A percentile compares a stretch with the other conserved stretches of the same genome.
These are phyloP conservation scores for Mollisia scopiformis DNA, from an alignment of 2,329 filamentous ascomycete species.

Conservation along the genomic window DNA sequence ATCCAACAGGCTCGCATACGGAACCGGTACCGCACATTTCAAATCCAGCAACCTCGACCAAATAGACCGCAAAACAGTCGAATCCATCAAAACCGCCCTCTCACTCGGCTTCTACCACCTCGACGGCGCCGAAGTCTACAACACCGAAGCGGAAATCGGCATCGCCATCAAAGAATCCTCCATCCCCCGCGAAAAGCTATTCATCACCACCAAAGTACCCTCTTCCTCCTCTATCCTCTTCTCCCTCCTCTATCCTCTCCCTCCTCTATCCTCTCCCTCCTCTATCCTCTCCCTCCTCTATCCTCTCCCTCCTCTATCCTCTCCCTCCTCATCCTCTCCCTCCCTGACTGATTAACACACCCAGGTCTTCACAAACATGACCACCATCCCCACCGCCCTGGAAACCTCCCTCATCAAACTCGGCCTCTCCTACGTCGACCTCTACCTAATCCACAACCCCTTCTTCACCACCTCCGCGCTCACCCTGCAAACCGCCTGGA, in stretches of 20 bases:
- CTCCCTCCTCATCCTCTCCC: not conserved
- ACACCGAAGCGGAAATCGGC: slow-evolving; percentile 51
- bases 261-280: not conserved
- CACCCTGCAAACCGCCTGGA: slow-evolving; percentile 43
- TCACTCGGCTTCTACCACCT: slow-evolving; percentile 63
- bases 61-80: slow-evolving; percentile 48
- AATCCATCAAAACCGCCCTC: slow-evolving; percentile 58
- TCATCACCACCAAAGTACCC: slow-evolving; percentile 57
- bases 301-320: not conserved
- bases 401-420: slow-evolving; percentile 54
- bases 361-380: slow-evolving; percentile 54
- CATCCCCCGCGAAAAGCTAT: slow-evolving; percentile 48
- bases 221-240: not conserved
- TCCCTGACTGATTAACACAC: slow-evolving; percentile 47
- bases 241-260: not conserved
- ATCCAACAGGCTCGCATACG: slow-evolving; percentile 65
- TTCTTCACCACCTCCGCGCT: not conserved
- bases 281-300: not conserved
- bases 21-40: slow-evolving; percentile 63
- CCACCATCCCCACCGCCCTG: not conserved
- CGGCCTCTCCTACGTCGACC: slow-evolving; percentile 62
- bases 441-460: slow-evolving; percentile 43
- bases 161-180: slow-evolving; percentile 49
- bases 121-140: slow-evolving; percentile 52
- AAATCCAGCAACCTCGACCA: slow-evolving; percentile 43